Base-by-base conservation (phyloP, 2,329 filamentous ascomycete genomes). In the Aspergillus clavatus region DNA sequence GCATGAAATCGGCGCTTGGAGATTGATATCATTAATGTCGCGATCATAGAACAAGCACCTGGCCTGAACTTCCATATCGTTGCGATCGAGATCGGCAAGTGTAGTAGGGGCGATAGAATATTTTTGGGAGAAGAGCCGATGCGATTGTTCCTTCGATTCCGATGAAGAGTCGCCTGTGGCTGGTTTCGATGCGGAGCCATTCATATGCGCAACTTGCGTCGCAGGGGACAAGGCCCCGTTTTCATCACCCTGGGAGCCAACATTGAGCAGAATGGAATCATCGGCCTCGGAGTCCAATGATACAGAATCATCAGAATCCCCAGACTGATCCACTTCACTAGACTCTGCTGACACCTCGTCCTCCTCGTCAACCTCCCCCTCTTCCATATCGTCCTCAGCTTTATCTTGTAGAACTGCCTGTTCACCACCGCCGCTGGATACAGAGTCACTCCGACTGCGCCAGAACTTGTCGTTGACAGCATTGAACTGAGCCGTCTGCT, bases 221-320 rank as follows among this genome's bases (percentile, higher is more conserved):
- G 59, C 58, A 6, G 60, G 14, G 12, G 18, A 26, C 29, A 38
- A 37, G 16, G 18, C 5, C 7, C 46, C 47, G n/a, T 49, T 49
- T 22, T 56, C 48, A 6, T 53, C 41, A 18, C 43, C 38, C 35
- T 48, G 42, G 5, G 54, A 48, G 23, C 66, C 63, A 39, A 72
- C 56, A 41, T 73, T 73, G 45, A 73, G 50, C 56, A 72, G 46
- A 42, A 73, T 72, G 0, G 67, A 68, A 42, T 70, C 63, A 40
- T 69, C 69, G 2, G 63, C 68, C 45, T 67, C 68, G 2, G 62
- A 65, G 29, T 56, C 60, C 37, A 60, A 23, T 19, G 63, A 63
- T 12, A 53, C 56, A 8, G 60, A 62, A 33, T 62, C 60, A n/a
- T 61, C 59, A 7, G 62, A 62, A 16, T 66, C 61, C 19, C 53